These are phyloP conservation scores for Cornus controversa DNA, from an alignment of 148 eudicot genomes.

Conservation along the genomic window DNA sequence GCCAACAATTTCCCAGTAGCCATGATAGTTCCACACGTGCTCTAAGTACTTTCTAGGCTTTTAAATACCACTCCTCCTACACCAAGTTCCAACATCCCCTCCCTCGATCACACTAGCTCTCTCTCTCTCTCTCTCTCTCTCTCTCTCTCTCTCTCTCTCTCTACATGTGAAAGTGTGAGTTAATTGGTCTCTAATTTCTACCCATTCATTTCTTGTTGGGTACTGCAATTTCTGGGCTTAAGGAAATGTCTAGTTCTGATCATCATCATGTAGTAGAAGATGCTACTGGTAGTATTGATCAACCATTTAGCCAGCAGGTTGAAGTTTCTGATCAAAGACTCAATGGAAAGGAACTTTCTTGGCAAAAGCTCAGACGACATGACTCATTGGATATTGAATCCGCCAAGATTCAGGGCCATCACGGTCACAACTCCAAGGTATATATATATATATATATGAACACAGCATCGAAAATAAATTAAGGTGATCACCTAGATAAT, in stretches of 20 bases:
- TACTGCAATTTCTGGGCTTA: too few species aligned
- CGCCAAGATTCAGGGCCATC: neutral
- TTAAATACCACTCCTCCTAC: too few species aligned
- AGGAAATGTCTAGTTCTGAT: neutral
- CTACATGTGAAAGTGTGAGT: neutral
- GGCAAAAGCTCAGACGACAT: neutral
- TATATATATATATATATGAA: constrained; percentile 1
- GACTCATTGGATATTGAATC: constrained; percentile 1
- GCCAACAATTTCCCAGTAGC: too few species aligned
- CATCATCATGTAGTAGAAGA: neutral
- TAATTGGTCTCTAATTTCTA: too few species aligned
- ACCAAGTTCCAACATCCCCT: too few species aligned
- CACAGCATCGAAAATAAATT: too few species aligned
- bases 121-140: neutral
- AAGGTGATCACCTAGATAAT: neutral
- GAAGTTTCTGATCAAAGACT: too few species aligned
- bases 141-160: neutral
- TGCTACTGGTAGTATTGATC: too few species aligned
- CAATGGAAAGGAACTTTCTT: neutral
- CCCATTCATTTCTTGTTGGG: neutral
- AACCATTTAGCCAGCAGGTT: neutral
- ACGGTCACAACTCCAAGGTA: neutral
- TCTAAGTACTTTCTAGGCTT: too few species aligned
- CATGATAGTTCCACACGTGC: too few species aligned
- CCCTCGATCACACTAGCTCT: too few species aligned